Percentiles rank a stretch among this genome's conserved stretches.
phyloP scores from a whole-genome alignment of 441 rosid genomes.

The Aquilaria agallochum region DNA sequence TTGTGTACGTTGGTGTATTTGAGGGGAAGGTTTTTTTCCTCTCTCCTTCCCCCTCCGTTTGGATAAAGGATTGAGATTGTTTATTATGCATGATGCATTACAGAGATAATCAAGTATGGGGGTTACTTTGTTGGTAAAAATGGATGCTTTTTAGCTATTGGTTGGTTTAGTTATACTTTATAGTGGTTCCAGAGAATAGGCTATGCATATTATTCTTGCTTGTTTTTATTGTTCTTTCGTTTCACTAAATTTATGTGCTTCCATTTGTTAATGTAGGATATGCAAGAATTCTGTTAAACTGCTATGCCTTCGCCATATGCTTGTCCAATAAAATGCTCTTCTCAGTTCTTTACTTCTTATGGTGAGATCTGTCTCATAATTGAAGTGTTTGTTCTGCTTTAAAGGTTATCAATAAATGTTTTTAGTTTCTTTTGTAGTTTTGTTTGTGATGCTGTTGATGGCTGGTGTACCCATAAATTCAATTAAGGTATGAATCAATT shows the following conservation, averaged over 20 bases:
- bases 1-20: too few relatives aligned
- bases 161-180: not conserved
- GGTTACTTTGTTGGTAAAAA: too few relatives aligned
- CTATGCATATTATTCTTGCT: not conserved
- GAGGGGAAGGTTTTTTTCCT: too few relatives aligned
- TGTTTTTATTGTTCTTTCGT: slow-evolving; percentile 1
- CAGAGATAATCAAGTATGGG: too few relatives aligned
- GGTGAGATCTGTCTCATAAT: slow-evolving; percentile 32
- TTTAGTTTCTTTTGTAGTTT: slow-evolving; percentile 51
- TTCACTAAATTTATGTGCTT: not conserved
- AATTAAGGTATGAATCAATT: slow-evolving; percentile 60
- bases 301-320: slow-evolving; percentile 81
- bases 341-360: slow-evolving; percentile 69
- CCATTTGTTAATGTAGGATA: slow-evolving; percentile 49
- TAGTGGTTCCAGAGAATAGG: not conserved
- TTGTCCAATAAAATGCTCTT: slow-evolving; percentile 79
- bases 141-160: too few relatives aligned
- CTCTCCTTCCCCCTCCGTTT: too few relatives aligned
- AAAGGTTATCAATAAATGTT: slow-evolving; percentile 2
- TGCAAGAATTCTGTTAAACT: slow-evolving; percentile 75
- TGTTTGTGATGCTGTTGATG: slow-evolving; percentile 95
- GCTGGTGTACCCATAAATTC: slow-evolving; percentile 97
- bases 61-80: too few relatives aligned
- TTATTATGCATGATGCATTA: too few relatives aligned
- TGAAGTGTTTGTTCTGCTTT: not conserved